Evolutionary conservation across 495 filamentous ascomycete species (phyloP).

Genomic region (Daldinia vernicosa): DNA sequence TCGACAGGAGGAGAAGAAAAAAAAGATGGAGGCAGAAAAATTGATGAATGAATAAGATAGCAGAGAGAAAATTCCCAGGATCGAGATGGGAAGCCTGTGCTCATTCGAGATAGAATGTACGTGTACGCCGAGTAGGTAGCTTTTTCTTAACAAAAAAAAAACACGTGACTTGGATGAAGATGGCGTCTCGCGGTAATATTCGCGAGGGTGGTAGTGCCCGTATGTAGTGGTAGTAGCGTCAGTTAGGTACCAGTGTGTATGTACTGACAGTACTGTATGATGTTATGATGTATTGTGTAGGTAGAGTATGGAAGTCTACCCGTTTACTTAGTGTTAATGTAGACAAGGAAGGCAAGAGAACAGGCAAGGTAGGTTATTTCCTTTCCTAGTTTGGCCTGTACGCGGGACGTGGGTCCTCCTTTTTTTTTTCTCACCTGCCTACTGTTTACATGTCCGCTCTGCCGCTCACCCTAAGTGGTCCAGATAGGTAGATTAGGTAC

Average conservation of each 20-base stretch:
- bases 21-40: conserved; percentile 29
- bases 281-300: neutral
- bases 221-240: neutral
- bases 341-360: neutral
- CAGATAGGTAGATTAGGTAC: neutral
- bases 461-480: conserved; percentile 1
- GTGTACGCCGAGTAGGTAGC: conserved; percentile 26
- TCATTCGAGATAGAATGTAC: conserved; percentile 30
- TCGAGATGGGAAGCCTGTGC: conserved; percentile 41
- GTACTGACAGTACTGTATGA: neutral
- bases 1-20: conserved; percentile 5
- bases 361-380: neutral
- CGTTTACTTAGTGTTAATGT: neutral
- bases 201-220: neutral
- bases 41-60: conserved; percentile 38
- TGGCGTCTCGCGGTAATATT: conserved; percentile 26
- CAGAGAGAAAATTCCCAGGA: conserved; percentile 38
- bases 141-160: conserved; percentile 15
- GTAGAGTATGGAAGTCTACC: neutral
- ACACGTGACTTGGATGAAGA: conserved; percentile 43
- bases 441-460: conserved; percentile 39
- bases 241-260: neutral
- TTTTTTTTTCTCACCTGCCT: conserved; percentile 18
- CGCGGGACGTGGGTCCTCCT: conserved; percentile 39
- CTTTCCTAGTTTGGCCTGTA: conserved; percentile 9